Conservation (phyloP, 768 basidiomycete genomes). For the Brasilioporus rufonigricans region DNA sequence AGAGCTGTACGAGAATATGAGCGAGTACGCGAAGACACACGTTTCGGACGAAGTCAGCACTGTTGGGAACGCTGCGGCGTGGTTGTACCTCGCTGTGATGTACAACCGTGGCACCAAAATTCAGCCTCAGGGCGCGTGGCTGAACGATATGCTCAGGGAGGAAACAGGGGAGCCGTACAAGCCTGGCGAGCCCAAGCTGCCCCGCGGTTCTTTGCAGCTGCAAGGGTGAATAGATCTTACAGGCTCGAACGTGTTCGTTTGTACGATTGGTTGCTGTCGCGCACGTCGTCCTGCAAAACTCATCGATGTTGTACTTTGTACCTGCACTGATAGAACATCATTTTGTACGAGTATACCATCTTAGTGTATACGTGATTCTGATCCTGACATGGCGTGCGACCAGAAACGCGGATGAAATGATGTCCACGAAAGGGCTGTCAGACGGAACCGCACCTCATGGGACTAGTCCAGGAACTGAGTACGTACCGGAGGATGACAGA, state of each 20-base stretch:
- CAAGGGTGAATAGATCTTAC: constrained; percentile 31
- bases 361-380: too few relatives aligned
- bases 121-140: constrained; percentile 78
- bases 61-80: constrained; percentile 71
- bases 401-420: too few relatives aligned
- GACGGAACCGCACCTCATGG: too few relatives aligned
- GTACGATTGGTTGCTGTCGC: neutral
- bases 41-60: constrained; percentile 85
- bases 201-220: constrained; percentile 58
- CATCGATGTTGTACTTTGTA: neutral
- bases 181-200: constrained; percentile 67
- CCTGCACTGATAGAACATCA: constrained; percentile 1
- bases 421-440: too few relatives aligned
- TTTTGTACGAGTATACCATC: too few relatives aligned
- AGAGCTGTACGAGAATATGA: constrained; percentile 59
- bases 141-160: constrained; percentile 76
- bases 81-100: constrained; percentile 77
- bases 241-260: neutral
- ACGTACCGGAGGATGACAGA: too few relatives aligned
- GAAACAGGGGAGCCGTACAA: constrained; percentile 73
- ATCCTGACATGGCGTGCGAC: too few relatives aligned
- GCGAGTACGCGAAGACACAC: constrained; percentile 67
- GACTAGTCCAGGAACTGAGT: too few relatives aligned
- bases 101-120: constrained; percentile 74
- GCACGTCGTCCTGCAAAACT: neutral